A percentile compares a stretch with the other conserved stretches of the same genome.
phyloP scores from a whole-genome alignment of 768 basidiomycete genomes.

The Pluteus cervinus region DNA sequence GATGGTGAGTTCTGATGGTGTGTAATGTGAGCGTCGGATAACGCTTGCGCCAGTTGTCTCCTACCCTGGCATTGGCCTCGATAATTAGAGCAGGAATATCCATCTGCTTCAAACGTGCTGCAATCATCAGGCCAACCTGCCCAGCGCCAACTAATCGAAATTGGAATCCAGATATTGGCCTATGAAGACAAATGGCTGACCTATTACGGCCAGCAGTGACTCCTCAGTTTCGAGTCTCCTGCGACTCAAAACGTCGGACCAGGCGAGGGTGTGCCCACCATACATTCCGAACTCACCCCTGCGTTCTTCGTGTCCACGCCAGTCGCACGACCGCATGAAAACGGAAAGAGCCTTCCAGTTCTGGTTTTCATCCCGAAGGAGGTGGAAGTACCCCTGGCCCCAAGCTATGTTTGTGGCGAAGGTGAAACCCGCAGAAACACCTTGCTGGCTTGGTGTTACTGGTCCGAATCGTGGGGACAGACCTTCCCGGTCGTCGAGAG shows the following conservation, averaged over 20 bases:
- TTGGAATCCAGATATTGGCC: not conserved
- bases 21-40: constrained; percentile 38
- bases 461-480: constrained; percentile 14
- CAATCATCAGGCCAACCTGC: constrained; percentile 36
- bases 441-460: constrained; percentile 10
- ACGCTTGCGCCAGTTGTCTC: constrained; percentile 37
- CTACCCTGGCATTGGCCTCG: constrained; percentile 26
- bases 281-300: constrained; percentile 24
- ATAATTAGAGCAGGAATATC: constrained; percentile 30
- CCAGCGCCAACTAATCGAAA: constrained; percentile 32
- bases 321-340: constrained; percentile 22
- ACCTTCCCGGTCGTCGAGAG: constrained; percentile 17
- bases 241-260: constrained; percentile 26
- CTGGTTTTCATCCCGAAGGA: constrained; percentile 16
- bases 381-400: constrained; percentile 28
- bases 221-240: constrained; percentile 29
- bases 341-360: constrained; percentile 31
- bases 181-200: constrained; percentile 15
- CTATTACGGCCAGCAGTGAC: constrained; percentile 32
- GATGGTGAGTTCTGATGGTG: constrained; percentile 13
- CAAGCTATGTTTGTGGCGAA: constrained; percentile 25
- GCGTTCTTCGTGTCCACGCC: constrained; percentile 29
- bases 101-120: constrained; percentile 36
- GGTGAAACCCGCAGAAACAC: constrained; percentile 29
- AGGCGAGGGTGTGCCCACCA: constrained; percentile 28